Percentiles rank a stretch among this genome's conserved stretches.
Conservation (phyloP, 345 rosid species). For the Hirschfeldia incana region DNA sequence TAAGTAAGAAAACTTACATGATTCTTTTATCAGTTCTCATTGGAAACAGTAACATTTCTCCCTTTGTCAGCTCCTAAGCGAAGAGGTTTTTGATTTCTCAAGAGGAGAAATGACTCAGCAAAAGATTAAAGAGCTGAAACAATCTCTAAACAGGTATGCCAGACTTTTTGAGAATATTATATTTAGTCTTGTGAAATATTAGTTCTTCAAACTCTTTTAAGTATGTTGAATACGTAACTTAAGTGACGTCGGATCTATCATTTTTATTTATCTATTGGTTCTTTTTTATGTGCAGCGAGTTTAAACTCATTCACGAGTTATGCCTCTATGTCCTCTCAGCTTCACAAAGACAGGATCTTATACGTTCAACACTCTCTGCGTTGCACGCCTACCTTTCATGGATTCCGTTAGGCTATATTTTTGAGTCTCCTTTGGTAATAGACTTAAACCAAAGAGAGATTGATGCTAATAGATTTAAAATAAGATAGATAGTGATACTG, state of each 20-base stretch:
- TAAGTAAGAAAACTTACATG: constrained; percentile 45
- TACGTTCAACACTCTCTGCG: constrained; percentile 89
- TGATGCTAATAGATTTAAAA: constrained; percentile 24
- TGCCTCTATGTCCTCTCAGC: constrained; percentile 96
- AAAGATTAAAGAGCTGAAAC: constrained; percentile 97
- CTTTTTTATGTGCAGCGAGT: constrained; percentile 70
- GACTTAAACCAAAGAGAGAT: constrained; percentile 8
- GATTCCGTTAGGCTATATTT: constrained; percentile 99
- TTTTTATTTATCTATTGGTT: constrained; percentile 17
- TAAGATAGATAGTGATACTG: constrained; percentile 21
- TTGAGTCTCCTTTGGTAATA: constrained; percentile 94
- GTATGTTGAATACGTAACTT: background rate
- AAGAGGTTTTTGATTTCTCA: constrained; percentile 99
- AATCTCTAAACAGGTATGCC: constrained; percentile 83
- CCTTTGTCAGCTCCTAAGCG: constrained; percentile 78
- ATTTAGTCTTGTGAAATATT: background rate
- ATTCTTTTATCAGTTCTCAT: constrained; percentile 13
- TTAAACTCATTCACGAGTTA: constrained; percentile 96
- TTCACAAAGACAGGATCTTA: constrained; percentile 93
- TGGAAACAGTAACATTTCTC: constrained; percentile 22
- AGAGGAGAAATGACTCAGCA: constrained; percentile 98
- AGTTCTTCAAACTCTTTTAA: background rate
- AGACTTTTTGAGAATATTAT: background rate
- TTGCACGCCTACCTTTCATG: constrained; percentile 99
- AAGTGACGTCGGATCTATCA: constrained; percentile 6